Base-by-base conservation (phyloP, 768 basidiomycete genomes). In the Lentinula guzmanii region DNA sequence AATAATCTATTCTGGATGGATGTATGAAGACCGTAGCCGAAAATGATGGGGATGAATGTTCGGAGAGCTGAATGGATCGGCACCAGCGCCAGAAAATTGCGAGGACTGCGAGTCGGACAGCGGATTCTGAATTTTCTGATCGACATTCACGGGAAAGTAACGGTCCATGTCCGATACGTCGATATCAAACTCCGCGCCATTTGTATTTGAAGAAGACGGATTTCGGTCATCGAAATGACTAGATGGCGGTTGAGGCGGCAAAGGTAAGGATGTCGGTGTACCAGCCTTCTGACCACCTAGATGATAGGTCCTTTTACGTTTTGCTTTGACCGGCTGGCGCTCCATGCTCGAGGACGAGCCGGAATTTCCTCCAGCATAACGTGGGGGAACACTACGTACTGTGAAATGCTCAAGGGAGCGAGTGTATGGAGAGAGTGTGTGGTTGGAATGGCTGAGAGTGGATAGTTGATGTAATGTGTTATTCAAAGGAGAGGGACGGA, bases 401-500 rank as follows among this genome's bases (percentile, higher is more conserved):
- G 95, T 93, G 71, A 96, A 95, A 72, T 97, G 94, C 62, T 90
- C 88, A 33, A 94, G 79, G 13, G 89, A 87, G 58, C 93, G 86
- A 5, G 95, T 97, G 72, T 96, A 98, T 0, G 95, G 96, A 0
- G 91, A 93, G 3, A 99, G 77, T 0, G 96, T 99, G 69, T 97
- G 96, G 68, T 97, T 93, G 1, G 93, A 94, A 66, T 88, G 82
- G 18, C 86, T 87, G 51, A 99, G 84, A 3, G 90, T 91, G 16
- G 92, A 89, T 9, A 98, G 77, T 64, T 96, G 92, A 60, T 90
- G 91, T 21, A 96, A 80, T 5, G 88, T 86, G 64, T 87, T 86
- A 74, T 86, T 89, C 11, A 85, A 76, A n/a, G 82, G 70, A 0
- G 81, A 75, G 0, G 89, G 87, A 13, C 84, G 83, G 54, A 91